These are phyloP conservation scores for Mycena haematopus DNA, from an alignment of 768 basidiomycete species.

Conservation along the genomic window DNA sequence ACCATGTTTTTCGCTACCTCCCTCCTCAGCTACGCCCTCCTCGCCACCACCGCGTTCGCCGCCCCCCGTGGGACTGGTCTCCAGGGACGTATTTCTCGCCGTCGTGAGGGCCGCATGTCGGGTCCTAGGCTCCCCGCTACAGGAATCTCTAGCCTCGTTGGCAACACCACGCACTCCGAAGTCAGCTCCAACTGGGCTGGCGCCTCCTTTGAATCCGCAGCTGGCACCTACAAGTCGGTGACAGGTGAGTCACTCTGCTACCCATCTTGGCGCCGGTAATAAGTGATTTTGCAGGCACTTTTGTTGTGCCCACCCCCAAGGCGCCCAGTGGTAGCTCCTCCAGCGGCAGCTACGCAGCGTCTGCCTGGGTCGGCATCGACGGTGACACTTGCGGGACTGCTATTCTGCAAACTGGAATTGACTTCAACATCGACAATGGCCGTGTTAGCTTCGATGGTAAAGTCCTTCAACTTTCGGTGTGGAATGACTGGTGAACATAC, in stretches of 20 bases:
- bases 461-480: not conserved
- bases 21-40: conserved; percentile 24
- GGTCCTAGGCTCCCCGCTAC: conserved; percentile 10
- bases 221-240: conserved; percentile 42
- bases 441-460: conserved; percentile 38
- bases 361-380: conserved; percentile 46
- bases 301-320: conserved; percentile 39
- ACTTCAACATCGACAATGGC: conserved; percentile 37
- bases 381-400: conserved; percentile 44
- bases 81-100: not conserved
- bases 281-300: conserved; percentile 35
- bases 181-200: conserved; percentile 46
- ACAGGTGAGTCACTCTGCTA: conserved; percentile 16
- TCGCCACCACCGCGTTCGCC: conserved; percentile 21
- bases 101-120: conserved; percentile 15
- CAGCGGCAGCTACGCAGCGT: conserved; percentile 36
- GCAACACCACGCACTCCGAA: conserved; percentile 25
- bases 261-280: too few species aligned
- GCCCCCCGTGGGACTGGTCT: conserved; percentile 3
- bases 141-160: not conserved
- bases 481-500: too few species aligned
- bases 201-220: conserved; percentile 36
- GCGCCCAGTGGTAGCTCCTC: conserved; percentile 25
- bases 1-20: conserved; percentile 26
- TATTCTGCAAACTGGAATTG: conserved; percentile 45